These are phyloP conservation scores for Blastomyces emzantsi DNA, from an alignment of 2,329 filamentous ascomycete genomes.

Conservation along the genomic window DNA sequence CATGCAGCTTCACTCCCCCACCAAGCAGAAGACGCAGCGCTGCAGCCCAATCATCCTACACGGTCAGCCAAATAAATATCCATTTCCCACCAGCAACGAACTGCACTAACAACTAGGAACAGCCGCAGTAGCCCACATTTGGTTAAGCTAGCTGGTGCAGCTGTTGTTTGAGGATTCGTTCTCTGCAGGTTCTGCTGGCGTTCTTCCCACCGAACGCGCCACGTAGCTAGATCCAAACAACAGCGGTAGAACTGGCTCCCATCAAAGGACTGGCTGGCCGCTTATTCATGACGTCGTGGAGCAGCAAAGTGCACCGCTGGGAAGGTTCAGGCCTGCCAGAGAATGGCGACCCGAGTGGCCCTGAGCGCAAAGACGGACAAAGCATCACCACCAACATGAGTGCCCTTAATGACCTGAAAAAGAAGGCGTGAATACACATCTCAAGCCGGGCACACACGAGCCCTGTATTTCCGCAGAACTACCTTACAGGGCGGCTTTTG, in stretches of 20 bases:
- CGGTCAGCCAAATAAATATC: not conserved
- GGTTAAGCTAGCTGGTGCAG: not conserved
- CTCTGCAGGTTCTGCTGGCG: conserved; percentile 2
- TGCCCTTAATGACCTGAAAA: not conserved
- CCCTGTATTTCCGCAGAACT: not conserved
- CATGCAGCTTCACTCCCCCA: not conserved
- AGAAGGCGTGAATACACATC: not conserved
- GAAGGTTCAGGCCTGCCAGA: not conserved
- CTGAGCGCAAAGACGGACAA: not conserved
- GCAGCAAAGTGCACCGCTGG: not conserved
- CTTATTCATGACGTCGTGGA: not conserved
- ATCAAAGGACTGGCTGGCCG: not conserved
- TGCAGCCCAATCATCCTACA: not conserved
- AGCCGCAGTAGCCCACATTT: not conserved
- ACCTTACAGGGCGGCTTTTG: not conserved
- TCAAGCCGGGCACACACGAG: not conserved
- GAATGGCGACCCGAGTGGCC: not conserved
- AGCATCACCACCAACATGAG: not conserved
- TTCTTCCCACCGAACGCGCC: not conserved
- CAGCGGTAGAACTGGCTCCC: not conserved
- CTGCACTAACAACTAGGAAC: not conserved
- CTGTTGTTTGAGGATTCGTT: not conserved
- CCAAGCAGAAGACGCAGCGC: not conserved
- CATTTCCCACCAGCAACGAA: not conserved
- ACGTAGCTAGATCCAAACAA: conserved; percentile 2